Percentiles rank a stretch among this genome's conserved stretches.
These are phyloP conservation scores for Ophiocordyceps robertsii DNA, from an alignment of 2,329 filamentous ascomycete species.

Conservation along the genomic window DNA sequence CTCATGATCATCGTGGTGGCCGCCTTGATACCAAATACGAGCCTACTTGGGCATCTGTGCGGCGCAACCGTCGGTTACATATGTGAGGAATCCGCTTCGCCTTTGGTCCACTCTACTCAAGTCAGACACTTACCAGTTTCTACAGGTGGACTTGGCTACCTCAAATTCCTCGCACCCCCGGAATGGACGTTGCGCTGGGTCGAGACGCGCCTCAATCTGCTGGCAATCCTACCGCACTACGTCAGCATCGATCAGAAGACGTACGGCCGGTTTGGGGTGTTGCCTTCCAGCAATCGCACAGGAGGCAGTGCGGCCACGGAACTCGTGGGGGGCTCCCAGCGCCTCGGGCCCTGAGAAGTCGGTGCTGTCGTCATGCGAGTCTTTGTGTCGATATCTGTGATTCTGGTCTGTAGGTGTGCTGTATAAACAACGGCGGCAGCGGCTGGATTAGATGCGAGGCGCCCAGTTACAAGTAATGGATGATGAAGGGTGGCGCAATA, in stretches of 20 bases:
- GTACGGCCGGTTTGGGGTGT: constrained; percentile 79
- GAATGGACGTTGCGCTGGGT: constrained; percentile 81
- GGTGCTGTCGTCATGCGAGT: no score
- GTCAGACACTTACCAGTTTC: background rate
- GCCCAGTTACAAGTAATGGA: no score
- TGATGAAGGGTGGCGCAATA: no score
- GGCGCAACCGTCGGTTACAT: constrained; percentile 76
- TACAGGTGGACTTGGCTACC: constrained; percentile 69
- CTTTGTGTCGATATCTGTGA: no score
- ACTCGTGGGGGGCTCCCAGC: constrained; percentile 47
- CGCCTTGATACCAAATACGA: constrained; percentile 67
- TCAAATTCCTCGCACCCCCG: constrained; percentile 79
- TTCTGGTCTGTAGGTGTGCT: no score
- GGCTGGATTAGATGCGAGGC: no score
- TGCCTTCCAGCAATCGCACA: constrained; percentile 44
- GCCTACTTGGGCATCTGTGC: constrained; percentile 75
- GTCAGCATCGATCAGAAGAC: constrained; percentile 94
- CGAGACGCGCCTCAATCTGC: constrained; percentile 74
- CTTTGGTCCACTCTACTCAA: background rate
- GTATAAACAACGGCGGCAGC: no score
- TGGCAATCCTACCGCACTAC: constrained; percentile 77
- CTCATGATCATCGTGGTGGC: constrained; percentile 60
- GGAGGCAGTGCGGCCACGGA: constrained; percentile 38
- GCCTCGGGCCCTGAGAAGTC: constrained; percentile 48
- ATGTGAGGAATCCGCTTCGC: constrained; percentile 39